Evolutionary conservation across 208 protist genomes (phyloP).

Genomic region (Leishmania aethiopica): DNA sequence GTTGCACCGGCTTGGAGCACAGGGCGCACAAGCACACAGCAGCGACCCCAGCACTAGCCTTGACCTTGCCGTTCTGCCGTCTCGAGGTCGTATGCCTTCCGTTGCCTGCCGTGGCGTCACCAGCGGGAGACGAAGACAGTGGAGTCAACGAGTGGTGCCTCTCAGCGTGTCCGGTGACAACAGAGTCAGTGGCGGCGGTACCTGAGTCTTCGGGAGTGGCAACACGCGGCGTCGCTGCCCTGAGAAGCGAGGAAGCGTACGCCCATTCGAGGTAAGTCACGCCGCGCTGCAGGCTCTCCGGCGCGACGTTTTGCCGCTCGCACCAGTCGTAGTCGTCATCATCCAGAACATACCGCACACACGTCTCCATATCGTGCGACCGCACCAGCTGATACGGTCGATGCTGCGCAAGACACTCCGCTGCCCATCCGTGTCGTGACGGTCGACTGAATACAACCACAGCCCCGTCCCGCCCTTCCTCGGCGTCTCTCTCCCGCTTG

Average conservation of each 20-base stretch:
- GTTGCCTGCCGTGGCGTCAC: neutral
- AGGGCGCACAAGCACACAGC: slow-evolving; percentile 25
- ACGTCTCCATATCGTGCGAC: slow-evolving; percentile 47
- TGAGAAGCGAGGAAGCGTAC: slow-evolving; percentile 54
- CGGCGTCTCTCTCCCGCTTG: slow-evolving; percentile 4
- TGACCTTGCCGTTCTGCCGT: neutral
- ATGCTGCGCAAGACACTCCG: slow-evolving; percentile 17
- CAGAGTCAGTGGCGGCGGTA: neutral
- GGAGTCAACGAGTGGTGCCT: neutral
- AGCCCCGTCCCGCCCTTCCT: neutral
- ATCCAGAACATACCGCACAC: slow-evolving; percentile 63
- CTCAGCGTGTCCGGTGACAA: neutral
- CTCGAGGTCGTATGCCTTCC: neutral
- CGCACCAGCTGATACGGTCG: slow-evolving; percentile 57
- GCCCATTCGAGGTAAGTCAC: slow-evolving; percentile 74
- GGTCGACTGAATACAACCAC: slow-evolving; percentile 9
- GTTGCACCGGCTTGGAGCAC: slow-evolving; percentile 36
- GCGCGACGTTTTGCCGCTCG: slow-evolving; percentile 21
- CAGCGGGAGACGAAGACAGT: neutral
- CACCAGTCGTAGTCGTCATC: slow-evolving; percentile 80
- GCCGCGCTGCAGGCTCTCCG: slow-evolving; percentile 42
- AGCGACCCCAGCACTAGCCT: neutral
- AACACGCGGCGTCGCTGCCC: slow-evolving; percentile 9
- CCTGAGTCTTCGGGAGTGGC: neutral
- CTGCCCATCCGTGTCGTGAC: slow-evolving; percentile 40